Base-by-base conservation (phyloP, 768 basidiomycete species). In the Russula sp. region DNA sequence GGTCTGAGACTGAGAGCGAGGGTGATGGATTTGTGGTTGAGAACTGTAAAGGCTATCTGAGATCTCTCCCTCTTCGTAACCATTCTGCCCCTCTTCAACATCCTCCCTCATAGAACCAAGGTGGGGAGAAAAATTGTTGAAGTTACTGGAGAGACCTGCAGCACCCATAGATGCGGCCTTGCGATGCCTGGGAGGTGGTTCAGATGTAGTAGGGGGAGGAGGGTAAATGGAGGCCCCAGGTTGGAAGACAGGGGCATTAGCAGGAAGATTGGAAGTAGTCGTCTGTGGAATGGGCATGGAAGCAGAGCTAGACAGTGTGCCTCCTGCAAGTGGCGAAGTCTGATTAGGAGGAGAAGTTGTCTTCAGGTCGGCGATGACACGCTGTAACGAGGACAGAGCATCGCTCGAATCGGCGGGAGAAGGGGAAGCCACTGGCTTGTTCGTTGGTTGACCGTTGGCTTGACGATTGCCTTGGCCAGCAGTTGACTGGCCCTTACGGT, bases 281-380 rank as follows among this genome's bases (percentile, higher is more conserved):
- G 65, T 71, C 66, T 85, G 85, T 44, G 82, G 74, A 18, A 76
- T 75, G 66, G 83, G 77, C 71, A 83, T 80, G 49, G 81, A 77
- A 69, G 71, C 75, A 40, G 74, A 67, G 53, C 59, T 67, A 66
- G 79, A 67, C 40, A 76, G 72, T 4, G 75, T 72, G 56, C 77
- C 79, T 64, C 71, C 77, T 48, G 76, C 74, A 66, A 76, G 76
- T 71, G 76, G 75, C 18, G 72, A 65, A 9, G 75, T 69, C 69
- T 75, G 82, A 71, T 78, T 83, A 57, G 84, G 79, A 56, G 90
- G 85, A 59, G 91, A 87, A 3, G 92, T 83, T 20, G 89, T 88
- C 81, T 94, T 96, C 67, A 97, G 80, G 75, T 98, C 94, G 61
- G 90, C 90, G 69, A 98, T 98, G 74, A 97, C 89, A 62, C 92